Evolutionary conservation across 345 rosid genomes (phyloP), one percentile per base, ranked within the genome.

Genomic region (Euphorbia tirucalli): DNA sequence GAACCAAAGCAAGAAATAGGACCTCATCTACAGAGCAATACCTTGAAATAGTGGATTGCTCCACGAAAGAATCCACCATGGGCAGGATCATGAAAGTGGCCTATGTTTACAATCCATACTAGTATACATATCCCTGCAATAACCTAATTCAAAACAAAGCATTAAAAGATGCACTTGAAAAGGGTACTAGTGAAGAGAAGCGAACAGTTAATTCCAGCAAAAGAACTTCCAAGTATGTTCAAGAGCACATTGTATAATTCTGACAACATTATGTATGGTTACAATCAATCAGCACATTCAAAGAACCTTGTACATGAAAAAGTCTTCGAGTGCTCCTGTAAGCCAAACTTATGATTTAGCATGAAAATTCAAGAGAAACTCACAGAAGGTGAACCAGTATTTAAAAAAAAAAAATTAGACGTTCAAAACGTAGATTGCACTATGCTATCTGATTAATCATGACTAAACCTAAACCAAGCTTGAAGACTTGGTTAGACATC

Each of bases 21-120:
- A 50, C 44, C 27, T 18, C 37, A 58, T 21, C 37, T 21, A 43
- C 35, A 14, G 46, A 54, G 43, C 19, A 78, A 69, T 86, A 95
- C 99, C 98, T 95, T 93, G 74, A 95, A 92, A 81, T 95, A 95
- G 83, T 92, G 99, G 81, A 95, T 88, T 67, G 99, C 99, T 62
- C 99, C 99, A 60, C 86, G 91, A 77, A 95, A 75, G 82, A 92
- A 86, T 65, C 99, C 97, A 54, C 99, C 99, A 74, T 95, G 99
- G 56, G 98, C 81, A 86, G 97, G 98, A 72, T 95, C 99, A 63
- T 82, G 91, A 60, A 95, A 95, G 76, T 95, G 99, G 63, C 98
- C 97, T 74, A 95, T 95, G 85, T 95, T 95, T 77, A 95, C 98
- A 74, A 95, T 81, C 99, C 99, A 95, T 71, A 95, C 98, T 73